A percentile compares a stretch with the other conserved stretches of the same genome.
These are phyloP conservation scores for Suillus luteus DNA, from an alignment of 768 basidiomycete species.

Conservation along the genomic window DNA sequence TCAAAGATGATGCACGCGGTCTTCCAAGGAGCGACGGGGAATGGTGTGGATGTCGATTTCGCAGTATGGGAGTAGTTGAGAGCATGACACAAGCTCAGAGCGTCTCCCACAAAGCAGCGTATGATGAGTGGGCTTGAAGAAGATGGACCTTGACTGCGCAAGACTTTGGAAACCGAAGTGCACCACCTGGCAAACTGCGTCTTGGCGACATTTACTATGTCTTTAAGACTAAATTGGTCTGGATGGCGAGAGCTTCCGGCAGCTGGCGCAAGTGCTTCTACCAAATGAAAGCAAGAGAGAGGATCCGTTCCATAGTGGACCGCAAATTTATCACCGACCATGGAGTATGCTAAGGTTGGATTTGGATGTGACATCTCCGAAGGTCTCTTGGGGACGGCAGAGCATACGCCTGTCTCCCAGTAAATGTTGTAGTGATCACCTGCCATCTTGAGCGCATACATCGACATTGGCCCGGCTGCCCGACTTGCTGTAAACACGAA, in stretches of 20 bases:
- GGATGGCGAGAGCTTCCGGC: background rate
- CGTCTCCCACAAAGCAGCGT: conserved; percentile 35
- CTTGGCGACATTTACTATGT: conserved; percentile 11
- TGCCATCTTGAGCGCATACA: conserved; percentile 12
- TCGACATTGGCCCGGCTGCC: conserved; percentile 30
- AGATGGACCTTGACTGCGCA: conserved; percentile 10
- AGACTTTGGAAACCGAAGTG: conserved; percentile 19
- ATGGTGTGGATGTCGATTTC: conserved; percentile 19
- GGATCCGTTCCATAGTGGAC: conserved; percentile 35
- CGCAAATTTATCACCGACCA: conserved; percentile 22
- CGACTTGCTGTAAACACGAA: conserved; percentile 21
- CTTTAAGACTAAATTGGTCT: background rate
- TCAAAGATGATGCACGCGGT: conserved; percentile 26
- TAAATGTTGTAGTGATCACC: conserved; percentile 27
- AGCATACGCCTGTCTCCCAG: conserved; percentile 29
- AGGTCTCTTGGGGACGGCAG: conserved; percentile 23
- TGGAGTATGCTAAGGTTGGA: conserved; percentile 34
- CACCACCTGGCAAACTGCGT: conserved; percentile 32
- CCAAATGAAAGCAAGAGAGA: conserved; percentile 34
- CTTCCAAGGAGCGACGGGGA: conserved; percentile 28
- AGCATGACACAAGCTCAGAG: conserved; percentile 30
- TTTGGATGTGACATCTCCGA: conserved; percentile 25
- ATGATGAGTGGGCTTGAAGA: conserved; percentile 20
- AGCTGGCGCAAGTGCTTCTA: conserved; percentile 24
- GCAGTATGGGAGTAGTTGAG: conserved; percentile 17